Evolutionary conservation across 2,329 filamentous ascomycete genomes (phyloP), one percentile per base, ranked within the genome.

Genomic region (Talaromyces verruculosus): DNA sequence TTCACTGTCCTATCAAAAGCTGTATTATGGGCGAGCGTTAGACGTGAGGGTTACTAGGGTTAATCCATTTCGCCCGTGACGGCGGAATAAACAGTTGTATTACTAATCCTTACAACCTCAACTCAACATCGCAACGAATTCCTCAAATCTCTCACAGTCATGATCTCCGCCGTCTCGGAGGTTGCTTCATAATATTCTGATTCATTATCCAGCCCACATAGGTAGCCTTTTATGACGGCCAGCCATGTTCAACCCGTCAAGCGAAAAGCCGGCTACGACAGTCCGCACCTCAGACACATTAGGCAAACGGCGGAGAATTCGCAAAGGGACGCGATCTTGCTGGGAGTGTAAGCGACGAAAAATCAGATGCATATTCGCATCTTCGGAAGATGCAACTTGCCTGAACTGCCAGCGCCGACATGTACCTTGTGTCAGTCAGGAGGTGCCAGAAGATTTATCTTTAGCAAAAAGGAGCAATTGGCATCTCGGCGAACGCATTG

Each of bases 341-440:
- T 63, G 59, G 58, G 59, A 66, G 22, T 55, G 64, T 33, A 65
- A 62, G 19, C 59, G 64, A 4, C 49, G 59, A 8, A 66, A 66
- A n/a, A 62, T 59, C 39, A 41, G 43, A 39, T 63, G 60, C 35
- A 57, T 55, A 17, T 66, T 66, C 59, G 22, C 59, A 22, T 5
- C 59, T 5, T 33, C 22, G 19, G 59, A 37, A 45, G 65, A 63
- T 43, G 39, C 59, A 19, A 64, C 65, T 37, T 75, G 73, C 53
- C 55, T 69, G 35, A 65, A 63, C 17, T 75, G 73, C 62, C 65
- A 67, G 62, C 68, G 72, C n/a, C 71, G 72, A 33, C 63, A 68
- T 22, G 63, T 68, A 10, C 55, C 43, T 51, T 75, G 72, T 61
- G 63, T 73, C 53, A 66, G 71, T 37, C 72, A 74, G 64, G 67